A percentile compares a stretch with the other conserved stretches of the same genome.
These are phyloP conservation scores for Hyaloscypha variabilis DNA, from an alignment of 495 filamentous ascomycete species.

Conservation along the genomic window DNA sequence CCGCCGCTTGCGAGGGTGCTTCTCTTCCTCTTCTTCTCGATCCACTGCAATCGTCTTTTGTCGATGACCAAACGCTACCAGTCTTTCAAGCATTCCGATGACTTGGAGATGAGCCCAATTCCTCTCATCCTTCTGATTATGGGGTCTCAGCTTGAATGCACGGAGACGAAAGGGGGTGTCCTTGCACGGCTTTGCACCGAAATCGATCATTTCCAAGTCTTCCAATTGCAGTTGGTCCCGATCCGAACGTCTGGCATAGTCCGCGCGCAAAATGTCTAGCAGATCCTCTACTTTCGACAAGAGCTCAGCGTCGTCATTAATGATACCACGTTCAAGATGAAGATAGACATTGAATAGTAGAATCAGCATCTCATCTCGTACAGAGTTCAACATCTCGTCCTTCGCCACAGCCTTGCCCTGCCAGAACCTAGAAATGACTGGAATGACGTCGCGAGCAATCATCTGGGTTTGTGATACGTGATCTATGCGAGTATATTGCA, in stretches of 20 bases:
- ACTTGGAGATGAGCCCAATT: slow-evolving; percentile 56
- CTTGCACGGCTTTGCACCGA: slow-evolving; percentile 38
- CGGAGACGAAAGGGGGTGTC: slow-evolving; percentile 46
- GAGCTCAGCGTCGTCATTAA: slow-evolving; percentile 28
- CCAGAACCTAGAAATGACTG: slow-evolving; percentile 76
- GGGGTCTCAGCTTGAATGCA: slow-evolving; percentile 39
- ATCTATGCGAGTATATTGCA: slow-evolving; percentile 67
- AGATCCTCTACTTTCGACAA: slow-evolving; percentile 51
- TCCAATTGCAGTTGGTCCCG: slow-evolving; percentile 76
- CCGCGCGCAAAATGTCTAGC: slow-evolving; percentile 63
- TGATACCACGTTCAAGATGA: slow-evolving; percentile 53
- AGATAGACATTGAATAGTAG: slow-evolving; percentile 68
- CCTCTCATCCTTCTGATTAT: slow-evolving; percentile 48
- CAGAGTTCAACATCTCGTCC: slow-evolving; percentile 68
- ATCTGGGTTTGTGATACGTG: slow-evolving; percentile 61
- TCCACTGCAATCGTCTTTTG: slow-evolving; percentile 18
- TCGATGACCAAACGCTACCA: slow-evolving; percentile 35
- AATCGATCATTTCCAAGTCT: slow-evolving; percentile 62
- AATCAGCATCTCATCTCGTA: slow-evolving; percentile 63
- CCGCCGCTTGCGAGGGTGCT: slow-evolving; percentile 62
- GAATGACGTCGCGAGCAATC: slow-evolving; percentile 62
- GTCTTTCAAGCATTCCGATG: slow-evolving; percentile 49
- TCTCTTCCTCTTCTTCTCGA: slow-evolving; percentile 30
- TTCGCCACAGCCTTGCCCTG: slow-evolving; percentile 63
- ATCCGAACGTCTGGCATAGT: slow-evolving; percentile 72